phyloP scores from a whole-genome alignment of 768 basidiomycete species.

The Amanita fuliginea region DNA sequence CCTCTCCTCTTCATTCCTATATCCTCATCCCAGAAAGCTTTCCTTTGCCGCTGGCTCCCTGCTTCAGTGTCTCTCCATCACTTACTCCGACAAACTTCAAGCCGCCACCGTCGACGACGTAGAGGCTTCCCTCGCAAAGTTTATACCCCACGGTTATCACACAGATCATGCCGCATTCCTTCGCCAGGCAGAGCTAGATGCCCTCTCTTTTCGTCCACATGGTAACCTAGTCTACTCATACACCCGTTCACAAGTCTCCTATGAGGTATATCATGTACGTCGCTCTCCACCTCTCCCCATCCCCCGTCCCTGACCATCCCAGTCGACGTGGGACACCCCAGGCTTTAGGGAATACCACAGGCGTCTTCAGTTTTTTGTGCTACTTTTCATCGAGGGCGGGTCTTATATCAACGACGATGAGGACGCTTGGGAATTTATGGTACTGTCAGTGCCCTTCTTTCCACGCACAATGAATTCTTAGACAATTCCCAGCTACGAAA shows the following conservation, averaged over 20 bases:
- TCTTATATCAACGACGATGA: constrained; percentile 93
- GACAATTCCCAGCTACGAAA: constrained; percentile 57
- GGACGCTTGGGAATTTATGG: constrained; percentile 86
- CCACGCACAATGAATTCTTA: not conserved
- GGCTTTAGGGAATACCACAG: constrained; percentile 90
- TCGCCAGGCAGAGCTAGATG: constrained; percentile 64
- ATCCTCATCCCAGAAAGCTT: constrained; percentile 33
- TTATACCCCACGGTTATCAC: constrained; percentile 69
- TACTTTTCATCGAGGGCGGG: constrained; percentile 92
- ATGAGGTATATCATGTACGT: constrained; percentile 86
- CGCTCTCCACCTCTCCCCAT: not conserved
- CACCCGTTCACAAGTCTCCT: constrained; percentile 35
- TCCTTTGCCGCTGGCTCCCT: constrained; percentile 85
- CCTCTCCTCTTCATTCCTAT: not conserved
- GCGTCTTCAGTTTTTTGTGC: constrained; percentile 87
- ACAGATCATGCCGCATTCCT: constrained; percentile 59
- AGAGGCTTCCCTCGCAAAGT: constrained; percentile 62
- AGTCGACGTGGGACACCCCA: constrained; percentile 78
- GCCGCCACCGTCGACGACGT: constrained; percentile 79
- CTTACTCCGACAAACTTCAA: constrained; percentile 55
- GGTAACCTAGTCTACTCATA: constrained; percentile 76
- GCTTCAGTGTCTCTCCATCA: constrained; percentile 60
- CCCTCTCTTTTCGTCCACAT: constrained; percentile 62
- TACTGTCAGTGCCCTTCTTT: constrained; percentile 46
- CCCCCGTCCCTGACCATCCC: not conserved